Base-by-base conservation (phyloP, 2,329 filamentous ascomycete species). In the Thielaviopsis populi region DNA sequence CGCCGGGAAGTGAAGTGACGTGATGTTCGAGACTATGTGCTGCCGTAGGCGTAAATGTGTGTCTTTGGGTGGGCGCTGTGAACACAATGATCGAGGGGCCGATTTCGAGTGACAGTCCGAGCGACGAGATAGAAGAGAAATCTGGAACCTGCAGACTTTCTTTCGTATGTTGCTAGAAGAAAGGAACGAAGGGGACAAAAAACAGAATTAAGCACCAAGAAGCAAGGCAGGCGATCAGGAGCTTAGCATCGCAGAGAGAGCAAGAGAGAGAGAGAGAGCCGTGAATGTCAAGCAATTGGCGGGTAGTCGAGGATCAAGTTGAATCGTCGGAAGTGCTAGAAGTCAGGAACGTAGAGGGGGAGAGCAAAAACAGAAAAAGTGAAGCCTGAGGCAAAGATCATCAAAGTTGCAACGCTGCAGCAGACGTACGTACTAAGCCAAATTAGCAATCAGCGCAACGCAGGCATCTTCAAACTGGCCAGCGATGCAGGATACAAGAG, bases 401-500 rank as follows among this genome's bases (percentile, higher is more conserved):
- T 60, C 58, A 60, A 42, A n/a, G 19, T 60, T 17, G 58, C 17
- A 61, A 46, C 24, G 8, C 43, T 33, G 42, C 41, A 46, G 43
- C 53, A 56, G 15, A 56, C 30, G 53, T 19, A 33, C 27, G 53
- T 56, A n/a, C 3, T 33, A 56, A 17, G 53, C 53, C 53, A 56
- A 56, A 56, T 56, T 27, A 56, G 53, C 53, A 56, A 56, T 56
- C 53, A 56, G 53, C 53, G 53, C 53, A 56, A 56, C 17, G 53
- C 53, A 33, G 53, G 30, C 24, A 37, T 61, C 30, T 17, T 58
- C 61, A 56, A 63, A 54, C 61, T 63, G 61, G 61, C 48, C 61
- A 63, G 61, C 48, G 50, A 54, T 54, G 48, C 61, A 63, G 37
- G 13, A 41, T 19, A 24, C 30, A 53, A 37, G n/a, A 42, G 33